A percentile compares a stretch with the other conserved stretches of the same genome.
These are phyloP conservation scores for Xylaria sp. DNA, from an alignment of 2,329 filamentous ascomycete species.

Conservation along the genomic window DNA sequence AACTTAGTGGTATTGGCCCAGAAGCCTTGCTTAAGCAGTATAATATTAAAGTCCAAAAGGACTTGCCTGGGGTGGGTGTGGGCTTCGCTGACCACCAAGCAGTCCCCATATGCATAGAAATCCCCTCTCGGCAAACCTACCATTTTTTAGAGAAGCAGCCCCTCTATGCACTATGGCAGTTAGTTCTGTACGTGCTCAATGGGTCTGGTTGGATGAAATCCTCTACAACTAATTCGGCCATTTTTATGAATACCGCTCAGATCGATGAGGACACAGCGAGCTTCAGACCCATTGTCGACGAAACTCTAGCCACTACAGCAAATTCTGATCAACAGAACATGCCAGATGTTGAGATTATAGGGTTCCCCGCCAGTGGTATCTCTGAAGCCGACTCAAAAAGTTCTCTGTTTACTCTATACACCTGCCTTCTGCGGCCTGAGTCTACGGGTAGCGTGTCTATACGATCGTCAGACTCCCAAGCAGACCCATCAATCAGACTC, in stretches of 20 bases:
- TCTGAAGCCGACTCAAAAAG: background rate
- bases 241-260: background rate
- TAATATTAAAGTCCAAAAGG: background rate
- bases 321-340: background rate
- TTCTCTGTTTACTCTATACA: background rate
- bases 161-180: background rate
- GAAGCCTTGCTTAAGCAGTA: conserved; percentile 27
- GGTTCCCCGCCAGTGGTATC: background rate
- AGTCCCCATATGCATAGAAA: background rate
- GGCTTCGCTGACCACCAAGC: background rate
- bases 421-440: background rate
- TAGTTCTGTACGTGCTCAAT: background rate
- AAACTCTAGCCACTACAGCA: background rate
- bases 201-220: background rate
- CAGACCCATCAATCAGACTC: background rate
- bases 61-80: background rate
- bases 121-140: background rate
- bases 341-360: background rate
- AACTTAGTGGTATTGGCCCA: conserved; percentile 43
- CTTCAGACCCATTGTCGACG: background rate
- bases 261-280: background rate
- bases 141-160: background rate
- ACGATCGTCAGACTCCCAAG: background rate
- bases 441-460: background rate
- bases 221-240: background rate